Base-by-base conservation (phyloP, 495 filamentous ascomycete genomes). In the Podospora appendiculata region DNA sequence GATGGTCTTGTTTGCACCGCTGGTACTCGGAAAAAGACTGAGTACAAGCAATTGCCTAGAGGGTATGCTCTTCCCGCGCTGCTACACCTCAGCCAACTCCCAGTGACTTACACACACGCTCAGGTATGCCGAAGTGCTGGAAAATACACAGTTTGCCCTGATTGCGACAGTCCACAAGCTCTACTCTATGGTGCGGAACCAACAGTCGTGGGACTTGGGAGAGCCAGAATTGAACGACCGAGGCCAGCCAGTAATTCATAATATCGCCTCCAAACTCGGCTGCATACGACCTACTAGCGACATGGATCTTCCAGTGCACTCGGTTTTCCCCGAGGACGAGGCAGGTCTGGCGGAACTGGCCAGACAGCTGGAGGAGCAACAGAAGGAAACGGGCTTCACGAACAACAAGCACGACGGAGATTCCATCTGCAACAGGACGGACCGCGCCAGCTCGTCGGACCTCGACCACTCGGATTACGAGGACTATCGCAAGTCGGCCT, bases 131-230 rank as follows among this genome's bases (percentile, higher is more conserved):
- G 78, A 81, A 58, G 77, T 81, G 45, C 54, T 81, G 6, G 78
- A 81, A 50, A 80, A 80, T 55, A 78, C 76, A 2, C 77, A 80
- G 56, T 80, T 78, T 54, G 77, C 73, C 34, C 64, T 81, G 44
- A 75, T 79, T 36, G 73, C 75, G 17, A 80, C 78, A 14, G 76
- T 81, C 1, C 77, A 79, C 58, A 81, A 80, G 60, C 70, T 81
- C 38, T 81, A 81, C 59, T 63, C 69, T 19, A 81, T 81, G 78
- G 70, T 81, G 16, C 72, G 77, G 54, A 78, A 69, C 50, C 61
- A 65, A n/a, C 73, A 80, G 54, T 50, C 64, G 4, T 81, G 78
- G 78, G 75, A 77, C 9, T 58, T 80, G 8, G 77, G 75, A 25
- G 78, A 81, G 54, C 77, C 77, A 3, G 75, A 78, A 40, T 58